Evolutionary conservation across 108 stramenopile species (phyloP).

Genomic region (Asterionellopsis glacialis): DNA sequence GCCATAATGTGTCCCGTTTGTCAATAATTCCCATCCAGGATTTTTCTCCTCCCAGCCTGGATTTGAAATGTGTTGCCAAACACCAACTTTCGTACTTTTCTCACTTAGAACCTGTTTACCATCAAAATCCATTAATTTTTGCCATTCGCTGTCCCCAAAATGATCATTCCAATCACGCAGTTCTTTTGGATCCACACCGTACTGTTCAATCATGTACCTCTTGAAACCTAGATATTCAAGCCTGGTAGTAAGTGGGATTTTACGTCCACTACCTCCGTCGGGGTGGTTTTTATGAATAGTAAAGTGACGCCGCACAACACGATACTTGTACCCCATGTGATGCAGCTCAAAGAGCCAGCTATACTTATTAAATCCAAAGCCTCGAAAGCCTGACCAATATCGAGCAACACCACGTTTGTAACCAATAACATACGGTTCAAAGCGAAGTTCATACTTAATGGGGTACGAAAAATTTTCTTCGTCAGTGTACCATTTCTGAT

Average conservation of each 20-base stretch:
- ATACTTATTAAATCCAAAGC: constrained; percentile 2
- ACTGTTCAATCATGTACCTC: constrained; percentile 3
- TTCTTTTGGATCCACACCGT: neutral
- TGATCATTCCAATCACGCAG: neutral
- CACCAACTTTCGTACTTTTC: too few relatives aligned
- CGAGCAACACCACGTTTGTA: constrained; percentile 6
- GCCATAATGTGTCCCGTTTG: too few relatives aligned
- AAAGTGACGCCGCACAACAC: constrained; percentile 2
- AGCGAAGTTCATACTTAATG: constrained; percentile 2
- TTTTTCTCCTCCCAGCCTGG: too few relatives aligned
- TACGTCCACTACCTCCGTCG: neutral
- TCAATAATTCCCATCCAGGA: too few relatives aligned
- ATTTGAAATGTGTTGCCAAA: too few relatives aligned
- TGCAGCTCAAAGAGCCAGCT: constrained; percentile 9
- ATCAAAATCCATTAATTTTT: too few relatives aligned
- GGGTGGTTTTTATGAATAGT: constrained; percentile 6
- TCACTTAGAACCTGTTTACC: too few relatives aligned
- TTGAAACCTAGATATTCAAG: neutral
- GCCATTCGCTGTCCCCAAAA: too few relatives aligned
- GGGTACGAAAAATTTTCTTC: constrained; percentile 8
- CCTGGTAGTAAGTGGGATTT: neutral
- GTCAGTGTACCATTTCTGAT: neutral
- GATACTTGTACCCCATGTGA: neutral
- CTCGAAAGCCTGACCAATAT: constrained; percentile 8
- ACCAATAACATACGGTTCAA: constrained; percentile 13